Evolutionary conservation across 2,329 filamentous ascomycete species (phyloP), one percentile per base, ranked within the genome.

Genomic region (Diaporthe sp.): DNA sequence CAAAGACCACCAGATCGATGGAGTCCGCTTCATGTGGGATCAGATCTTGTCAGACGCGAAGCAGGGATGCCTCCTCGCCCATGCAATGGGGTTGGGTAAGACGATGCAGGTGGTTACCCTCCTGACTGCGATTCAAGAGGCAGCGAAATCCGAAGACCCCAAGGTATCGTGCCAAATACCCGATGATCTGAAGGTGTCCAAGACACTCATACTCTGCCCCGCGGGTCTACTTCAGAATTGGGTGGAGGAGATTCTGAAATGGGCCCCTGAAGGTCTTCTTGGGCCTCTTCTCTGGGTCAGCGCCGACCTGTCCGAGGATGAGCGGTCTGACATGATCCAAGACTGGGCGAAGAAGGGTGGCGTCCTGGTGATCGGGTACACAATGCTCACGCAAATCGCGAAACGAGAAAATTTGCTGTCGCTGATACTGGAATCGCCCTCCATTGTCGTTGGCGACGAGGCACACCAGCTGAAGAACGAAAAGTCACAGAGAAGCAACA

Each of bases 11-110:
- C 96, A 98, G 81, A 87, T 97, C 62, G 88, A 91, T 1, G 96
- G 96, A 1, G 91, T 98, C 28, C 92, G 93, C 15, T 98, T 98
- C 83, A 90, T 98, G 87, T 98, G 96, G 95, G 92, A 95, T 78
- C 93, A 96, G 77, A 86, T 98, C 59, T 90, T 96, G 8, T 88
- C 89, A 44, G 89, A 92, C 73, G 85, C 86, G 7, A 88, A 88
- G 25, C 92, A 95, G 82, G 95, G 95, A 3, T 97, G 94, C 81
- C 88, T 98, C 17, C 87, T 98, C 28, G 94, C 95, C 8, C 95
- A 98, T 82, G 95, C 94, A 0, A 98, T 98, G 95, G 96, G 96
- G 1, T 85, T 98, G 3, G 95, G 95, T 22, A 98, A 98, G 85
- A 97, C 95, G 0, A 95, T 98, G 92, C 95, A 98, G 85, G 91